Evolutionary conservation across 768 basidiomycete species (phyloP).

Genomic region (Butyriboletus loyo): DNA sequence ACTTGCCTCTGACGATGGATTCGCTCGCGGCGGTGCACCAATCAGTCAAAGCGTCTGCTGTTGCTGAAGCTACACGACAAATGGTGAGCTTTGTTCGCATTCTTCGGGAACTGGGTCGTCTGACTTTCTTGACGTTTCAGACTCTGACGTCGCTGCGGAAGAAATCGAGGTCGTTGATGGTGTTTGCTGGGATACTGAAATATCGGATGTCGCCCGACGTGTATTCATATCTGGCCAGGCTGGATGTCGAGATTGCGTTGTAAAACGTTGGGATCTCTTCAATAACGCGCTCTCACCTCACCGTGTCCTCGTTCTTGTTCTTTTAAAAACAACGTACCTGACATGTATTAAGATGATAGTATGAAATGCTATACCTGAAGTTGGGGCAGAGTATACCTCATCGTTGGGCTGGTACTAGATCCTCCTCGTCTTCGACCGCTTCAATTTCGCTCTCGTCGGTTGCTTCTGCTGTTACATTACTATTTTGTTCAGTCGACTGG

Average conservation of each 20-base stretch:
- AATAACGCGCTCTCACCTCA: neutral
- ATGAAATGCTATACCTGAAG: neutral
- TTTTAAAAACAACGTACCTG: constrained; percentile 17
- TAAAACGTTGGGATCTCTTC: constrained; percentile 24
- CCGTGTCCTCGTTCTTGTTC: neutral
- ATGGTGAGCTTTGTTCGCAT: constrained; percentile 46
- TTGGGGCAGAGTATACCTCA: constrained; percentile 5
- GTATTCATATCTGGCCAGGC: constrained; percentile 79
- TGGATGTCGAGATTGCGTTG: constrained; percentile 84
- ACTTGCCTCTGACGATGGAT: constrained; percentile 91
- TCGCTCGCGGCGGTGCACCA: constrained; percentile 80
- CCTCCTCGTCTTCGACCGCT: constrained; percentile 22
- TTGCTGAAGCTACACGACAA: constrained; percentile 73
- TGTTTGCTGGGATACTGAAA: constrained; percentile 84
- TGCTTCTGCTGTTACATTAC: constrained; percentile 24
- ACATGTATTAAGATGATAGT: neutral
- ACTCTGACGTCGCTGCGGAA: constrained; percentile 65
- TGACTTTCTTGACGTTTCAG: constrained; percentile 35
- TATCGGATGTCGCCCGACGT: constrained; percentile 90
- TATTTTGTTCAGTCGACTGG: constrained; percentile 17
- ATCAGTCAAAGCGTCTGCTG: constrained; percentile 64
- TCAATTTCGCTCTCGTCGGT: constrained; percentile 29
- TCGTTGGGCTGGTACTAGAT: constrained; percentile 30
- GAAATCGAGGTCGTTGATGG: constrained; percentile 82
- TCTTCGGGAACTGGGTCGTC: constrained; percentile 12